A percentile compares a stretch with the other conserved stretches of the same genome.
Evolutionary conservation across 139 green algal species (phyloP).

Genomic region (Dunaliella primolecta): DNA sequence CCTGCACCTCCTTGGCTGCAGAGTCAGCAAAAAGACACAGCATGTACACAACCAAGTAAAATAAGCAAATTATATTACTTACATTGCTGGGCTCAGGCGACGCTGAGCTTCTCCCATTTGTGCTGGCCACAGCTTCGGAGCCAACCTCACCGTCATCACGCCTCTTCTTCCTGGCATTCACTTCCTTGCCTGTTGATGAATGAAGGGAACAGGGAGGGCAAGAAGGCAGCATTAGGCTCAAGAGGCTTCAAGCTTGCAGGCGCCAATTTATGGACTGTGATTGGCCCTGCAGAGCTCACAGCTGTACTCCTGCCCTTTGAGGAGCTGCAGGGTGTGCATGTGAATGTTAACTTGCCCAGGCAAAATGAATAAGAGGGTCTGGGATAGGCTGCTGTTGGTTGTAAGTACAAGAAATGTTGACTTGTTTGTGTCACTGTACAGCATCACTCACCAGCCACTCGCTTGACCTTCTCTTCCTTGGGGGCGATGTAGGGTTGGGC

Average conservation of each 20-base stretch:
- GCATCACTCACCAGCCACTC: neutral
- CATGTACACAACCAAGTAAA: no score
- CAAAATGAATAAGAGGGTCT: neutral
- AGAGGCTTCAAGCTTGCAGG: neutral
- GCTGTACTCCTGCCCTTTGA: constrained; percentile 42
- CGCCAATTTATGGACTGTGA: no score
- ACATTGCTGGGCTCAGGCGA: neutral
- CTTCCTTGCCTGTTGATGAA: constrained; percentile 41
- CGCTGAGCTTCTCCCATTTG: neutral
- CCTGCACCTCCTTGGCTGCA: no score
- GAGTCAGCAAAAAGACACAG: no score
- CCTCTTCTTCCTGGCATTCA: constrained; percentile 47
- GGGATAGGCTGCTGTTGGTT: neutral
- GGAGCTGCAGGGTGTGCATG: constrained; percentile 6
- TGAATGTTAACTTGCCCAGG: neutral
- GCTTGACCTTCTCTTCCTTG: constrained; percentile 19
- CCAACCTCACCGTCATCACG: constrained; percentile 16
- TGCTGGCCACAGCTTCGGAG: neutral
- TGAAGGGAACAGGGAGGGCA: no score
- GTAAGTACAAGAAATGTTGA: neutral
- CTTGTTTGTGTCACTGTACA: neutral
- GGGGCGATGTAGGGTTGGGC: constrained; percentile 17
- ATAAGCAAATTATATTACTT: no score
- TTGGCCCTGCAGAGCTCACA: neutral
- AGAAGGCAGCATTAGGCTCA: neutral